phyloP scores from a whole-genome alignment of 2,329 filamentous ascomycete genomes.

The Paraphoma chrysanthemicola region DNA sequence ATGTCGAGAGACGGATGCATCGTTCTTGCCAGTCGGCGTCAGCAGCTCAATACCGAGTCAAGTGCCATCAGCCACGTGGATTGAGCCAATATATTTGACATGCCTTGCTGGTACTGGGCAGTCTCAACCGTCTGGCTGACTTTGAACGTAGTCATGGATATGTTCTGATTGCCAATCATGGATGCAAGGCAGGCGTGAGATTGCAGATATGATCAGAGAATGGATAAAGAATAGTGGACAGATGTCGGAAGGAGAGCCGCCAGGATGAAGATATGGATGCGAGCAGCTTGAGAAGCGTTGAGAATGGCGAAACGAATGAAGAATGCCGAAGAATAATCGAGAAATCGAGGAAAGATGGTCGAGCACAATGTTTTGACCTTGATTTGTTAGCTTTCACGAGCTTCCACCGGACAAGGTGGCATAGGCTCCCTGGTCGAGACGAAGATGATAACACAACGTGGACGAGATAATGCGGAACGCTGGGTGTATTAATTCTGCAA shows the following conservation, averaged over 20 bases:
- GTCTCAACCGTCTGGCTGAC: too few species aligned
- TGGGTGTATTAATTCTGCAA: background rate
- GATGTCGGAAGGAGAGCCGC: background rate
- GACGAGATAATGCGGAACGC: background rate
- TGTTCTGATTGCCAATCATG: too few species aligned
- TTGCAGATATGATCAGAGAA: background rate
- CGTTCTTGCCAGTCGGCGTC: conserved; percentile 84
- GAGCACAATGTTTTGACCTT: background rate
- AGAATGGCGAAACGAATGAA: background rate
- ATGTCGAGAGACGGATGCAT: conserved; percentile 85
- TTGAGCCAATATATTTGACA: too few species aligned
- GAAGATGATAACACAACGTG: too few species aligned
- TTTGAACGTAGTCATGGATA: background rate
- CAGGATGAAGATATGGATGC: background rate
- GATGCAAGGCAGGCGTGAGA: too few species aligned
- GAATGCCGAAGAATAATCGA: background rate
- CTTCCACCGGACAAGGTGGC: background rate
- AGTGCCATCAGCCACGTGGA: too few species aligned
- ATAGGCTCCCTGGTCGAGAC: too few species aligned
- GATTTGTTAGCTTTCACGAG: background rate
- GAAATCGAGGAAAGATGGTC: background rate
- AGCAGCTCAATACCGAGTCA: conserved; percentile 92
- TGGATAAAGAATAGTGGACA: background rate
- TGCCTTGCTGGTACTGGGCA: background rate
- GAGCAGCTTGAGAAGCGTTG: background rate